Conservation (phyloP, 306 rosid genomes). For the Albizia julibrissin region DNA sequence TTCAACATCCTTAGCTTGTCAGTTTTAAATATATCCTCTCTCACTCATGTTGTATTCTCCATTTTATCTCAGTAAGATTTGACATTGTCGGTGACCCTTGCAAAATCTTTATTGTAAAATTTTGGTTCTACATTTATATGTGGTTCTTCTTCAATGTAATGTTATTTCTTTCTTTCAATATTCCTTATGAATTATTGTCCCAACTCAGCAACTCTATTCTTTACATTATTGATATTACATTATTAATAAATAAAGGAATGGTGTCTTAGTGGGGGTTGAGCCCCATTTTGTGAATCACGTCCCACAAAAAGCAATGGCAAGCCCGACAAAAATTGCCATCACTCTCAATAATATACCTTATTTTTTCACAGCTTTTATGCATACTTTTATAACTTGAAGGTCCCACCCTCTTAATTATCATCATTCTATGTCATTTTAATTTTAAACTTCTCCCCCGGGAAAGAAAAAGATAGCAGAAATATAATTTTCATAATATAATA, state of each 20-base stretch:
- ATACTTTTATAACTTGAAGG: neutral
- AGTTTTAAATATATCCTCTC: too few species aligned
- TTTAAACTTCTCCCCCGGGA: too few species aligned
- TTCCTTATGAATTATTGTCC: neutral
- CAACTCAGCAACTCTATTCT: neutral
- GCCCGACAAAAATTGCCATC: neutral
- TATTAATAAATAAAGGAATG: too few species aligned
- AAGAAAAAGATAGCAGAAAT: too few species aligned
- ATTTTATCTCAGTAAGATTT: too few species aligned
- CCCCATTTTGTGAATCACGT: neutral
- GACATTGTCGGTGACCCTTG: too few species aligned
- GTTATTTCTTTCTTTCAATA: neutral
- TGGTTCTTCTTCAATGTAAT: neutral
- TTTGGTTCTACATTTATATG: neutral
- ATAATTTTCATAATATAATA: too few species aligned
- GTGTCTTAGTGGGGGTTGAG: neutral
- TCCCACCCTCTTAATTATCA: neutral
- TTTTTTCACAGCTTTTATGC: too few species aligned
- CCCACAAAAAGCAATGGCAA: neutral
- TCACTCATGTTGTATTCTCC: too few species aligned
- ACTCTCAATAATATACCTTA: too few species aligned
- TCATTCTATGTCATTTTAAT: neutral
- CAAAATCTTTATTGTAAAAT: too few species aligned
- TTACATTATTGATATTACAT: neutral
- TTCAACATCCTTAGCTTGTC: too few species aligned